Evolutionary conservation across 164 flowering plant genomes (phyloP), one percentile per base, ranked within the genome.

Genomic region (Magnolia sinica): DNA sequence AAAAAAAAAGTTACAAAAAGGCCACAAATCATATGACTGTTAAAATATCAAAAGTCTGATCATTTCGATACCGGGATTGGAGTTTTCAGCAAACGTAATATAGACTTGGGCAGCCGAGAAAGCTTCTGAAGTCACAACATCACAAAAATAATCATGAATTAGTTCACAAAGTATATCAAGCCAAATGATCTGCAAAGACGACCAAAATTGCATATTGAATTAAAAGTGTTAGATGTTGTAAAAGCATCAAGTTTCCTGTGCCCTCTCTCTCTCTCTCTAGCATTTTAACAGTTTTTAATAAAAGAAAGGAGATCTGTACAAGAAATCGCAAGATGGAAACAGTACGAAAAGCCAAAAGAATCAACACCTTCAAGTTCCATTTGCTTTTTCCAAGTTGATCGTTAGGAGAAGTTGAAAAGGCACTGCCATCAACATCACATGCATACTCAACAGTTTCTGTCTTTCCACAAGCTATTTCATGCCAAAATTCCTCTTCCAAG

Each of bases 401-500:
- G 80, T 6, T 76, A 49, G 91, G 88, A 77, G 97, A 94, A 82
- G 92, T 87, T 75, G 99, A 96, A 81, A 96, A 96, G 73, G 99
- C 99, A 87, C 99, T 96, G 79, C 99, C 99, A 87, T 96, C 99
- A 85, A 96, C 91, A 87, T 96, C 99, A 66, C 98, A 94, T 49
- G 99, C 99, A 87, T 94, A 96, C 83, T 94, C 98, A 80, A 96
- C 99, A 81, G 91, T 84, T 84, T 91, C 96, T 50, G 88, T 91
- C 87, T 89, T 93, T 64, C 99, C 98, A 85, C 87, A 82, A 78
- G 96, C 91, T 86, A 96, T 91, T 89, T 94, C 99, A 74, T 85
- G 81, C 99, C 98, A 96, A 87, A 96, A 96, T 83, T 96, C 99
- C 82, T 89, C 92, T 82, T 96, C 98, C 89, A 96, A 20, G 83